Evolutionary conservation across 208 protist genomes (phyloP), one percentile per base, ranked within the genome.

Genomic region (Acanthamoeba lugdunensis): DNA sequence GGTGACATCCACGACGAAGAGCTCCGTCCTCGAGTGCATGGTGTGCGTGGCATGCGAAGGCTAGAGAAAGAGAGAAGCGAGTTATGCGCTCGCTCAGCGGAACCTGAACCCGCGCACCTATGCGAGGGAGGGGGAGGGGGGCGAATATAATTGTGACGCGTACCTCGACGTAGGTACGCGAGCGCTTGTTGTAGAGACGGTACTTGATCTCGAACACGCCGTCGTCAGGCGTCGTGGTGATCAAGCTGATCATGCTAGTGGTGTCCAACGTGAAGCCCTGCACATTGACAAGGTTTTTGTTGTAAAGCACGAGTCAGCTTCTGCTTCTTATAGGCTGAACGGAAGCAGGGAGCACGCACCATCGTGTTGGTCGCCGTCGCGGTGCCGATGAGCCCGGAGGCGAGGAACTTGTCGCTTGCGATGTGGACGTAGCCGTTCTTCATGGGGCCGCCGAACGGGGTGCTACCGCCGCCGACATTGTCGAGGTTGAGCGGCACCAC

Each of bases 151-250:
- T 41, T 41, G 37, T 41, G 37, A 41, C 37, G 37, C 23, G 33
- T 65, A 89, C 84, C 84, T 90, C 84, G 18, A 90, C 28, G 33
- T 48, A 75, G 37, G 84, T 7, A 21, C 63, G 30, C 30, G 84
- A 90, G 48, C 54, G 84, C 84, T 90, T 90, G 84, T 71, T 73
- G 63, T 75, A 90, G 63, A 90, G 58, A 28, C 63, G 54, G 37
- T 90, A 90, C 21, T 50, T 5, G 84, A 90, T 90, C 45, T 58
- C 5, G 48, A 84, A 84, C 14, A 5, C 48, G 77, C 25, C 48
- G 77, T 84, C 23, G 11, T 58, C 45, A 8, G 52, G 30, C 14
- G 84, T 73, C 6, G 30, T 30, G 33, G 84, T 90, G 63, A 90
- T 45, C 58, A 90, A n/a, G 84, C 84, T 90, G 18, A 90, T 54